Conservation (phyloP, 208 protist genomes). For the Trypanosoma cruzi region DNA sequence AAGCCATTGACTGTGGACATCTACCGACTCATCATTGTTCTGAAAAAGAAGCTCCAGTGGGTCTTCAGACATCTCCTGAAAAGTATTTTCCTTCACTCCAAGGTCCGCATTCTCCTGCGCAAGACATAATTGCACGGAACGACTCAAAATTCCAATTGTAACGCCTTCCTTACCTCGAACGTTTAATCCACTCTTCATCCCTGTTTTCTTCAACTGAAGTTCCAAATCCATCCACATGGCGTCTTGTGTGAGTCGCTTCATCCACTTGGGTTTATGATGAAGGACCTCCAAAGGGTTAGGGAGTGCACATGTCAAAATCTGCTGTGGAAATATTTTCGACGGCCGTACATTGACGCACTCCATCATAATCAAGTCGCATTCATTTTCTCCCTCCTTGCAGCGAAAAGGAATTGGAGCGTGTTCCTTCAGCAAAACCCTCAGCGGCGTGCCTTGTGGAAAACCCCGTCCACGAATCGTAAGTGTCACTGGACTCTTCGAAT, state of each 20-base stretch:
- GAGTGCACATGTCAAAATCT: conserved; percentile 67
- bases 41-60: conserved; percentile 64
- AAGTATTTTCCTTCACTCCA: conserved; percentile 4
- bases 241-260: conserved; percentile 23
- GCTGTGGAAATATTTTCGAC: conserved; percentile 57
- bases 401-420: conserved; percentile 17
- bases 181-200: not conserved
- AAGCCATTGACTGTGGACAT: conserved; percentile 44
- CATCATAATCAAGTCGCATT: conserved; percentile 16
- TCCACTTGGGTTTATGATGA: conserved; percentile 5
- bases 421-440: conserved; percentile 18
- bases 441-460: conserved; percentile 35
- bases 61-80: conserved; percentile 21
- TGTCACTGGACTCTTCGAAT: conserved; percentile 10
- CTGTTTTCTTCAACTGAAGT: conserved; percentile 7
- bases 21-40: conserved; percentile 5
- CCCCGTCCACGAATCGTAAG: conserved; percentile 58
- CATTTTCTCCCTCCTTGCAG: not conserved
- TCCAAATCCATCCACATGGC: conserved; percentile 38
- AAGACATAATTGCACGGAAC: conserved; percentile 56
- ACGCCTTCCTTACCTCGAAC: conserved; percentile 9
- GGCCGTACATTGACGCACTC: conserved; percentile 34
- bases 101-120: not conserved
- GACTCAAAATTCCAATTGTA: conserved; percentile 36
- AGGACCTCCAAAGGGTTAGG: conserved; percentile 30